Evolutionary conservation across 1,139 yeast genomes (phyloP), one percentile per base, ranked within the genome.

Genomic region (Pichia sp.): DNA sequence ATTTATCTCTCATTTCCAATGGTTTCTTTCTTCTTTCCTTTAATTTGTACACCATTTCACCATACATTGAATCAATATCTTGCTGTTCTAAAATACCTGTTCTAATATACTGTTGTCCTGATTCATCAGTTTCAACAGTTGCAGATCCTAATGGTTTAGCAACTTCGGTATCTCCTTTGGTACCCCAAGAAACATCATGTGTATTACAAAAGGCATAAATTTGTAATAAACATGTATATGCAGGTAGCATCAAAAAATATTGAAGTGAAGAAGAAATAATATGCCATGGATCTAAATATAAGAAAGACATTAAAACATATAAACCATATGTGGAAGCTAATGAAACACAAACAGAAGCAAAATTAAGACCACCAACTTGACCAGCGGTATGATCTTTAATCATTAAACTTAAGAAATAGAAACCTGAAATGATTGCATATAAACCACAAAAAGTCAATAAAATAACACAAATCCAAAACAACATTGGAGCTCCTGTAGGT

Each of bases 141-240:
- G 87, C 89, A 27, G 78, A 73, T 38, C 87, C 85, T 45, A 82
- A 67, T 45, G 75, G 80, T 56, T 79, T 80, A 16, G 80, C 73
- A 40, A 82, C 84, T 52, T 80, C 78, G 53, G 83, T 85, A 51
- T 90, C 96, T 54, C 97, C 97, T 62, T 89, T 89, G 0, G 97
- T 90, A 65, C 97, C 97, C 97, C 97, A 90, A 0, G 96, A 84
- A 43, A 89, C 95, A 70, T 89, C 97, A 66, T 89, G 96, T 5
- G 96, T 87, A 61, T 89, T 89, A 67, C 97, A 89, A 64, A 87
- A 87, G 1, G 97, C 96, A 67, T 87, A 89, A 47, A 89, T 87
- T 64, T 89, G 97, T 51, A 89, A 70, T 1, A 96, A 84, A 66
- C 96, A 87, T 3, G 94, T 82, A 62, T 87, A 89, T 0, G 92